These are phyloP conservation scores for Exophiala sp. DNA, from an alignment of 2,329 filamentous ascomycete species.

Conservation along the genomic window DNA sequence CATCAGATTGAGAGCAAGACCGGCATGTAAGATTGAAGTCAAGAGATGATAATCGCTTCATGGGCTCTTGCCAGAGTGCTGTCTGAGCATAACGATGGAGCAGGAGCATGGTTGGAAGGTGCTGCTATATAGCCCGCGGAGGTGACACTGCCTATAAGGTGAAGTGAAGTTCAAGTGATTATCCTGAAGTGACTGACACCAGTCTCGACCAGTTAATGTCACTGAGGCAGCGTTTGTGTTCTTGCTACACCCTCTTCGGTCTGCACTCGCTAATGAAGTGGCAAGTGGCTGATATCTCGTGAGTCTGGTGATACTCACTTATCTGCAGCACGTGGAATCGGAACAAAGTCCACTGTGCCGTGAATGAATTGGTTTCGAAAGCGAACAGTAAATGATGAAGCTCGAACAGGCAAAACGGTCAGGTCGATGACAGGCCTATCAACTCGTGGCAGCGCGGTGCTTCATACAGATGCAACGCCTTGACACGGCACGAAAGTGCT, in stretches of 20 bases:
- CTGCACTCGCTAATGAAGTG: no score
- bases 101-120: conserved; percentile 19
- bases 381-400: no score
- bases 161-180: not conserved
- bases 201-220: no score
- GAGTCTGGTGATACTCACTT: no score
- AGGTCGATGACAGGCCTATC: conserved; percentile 16
- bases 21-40: conserved; percentile 2
- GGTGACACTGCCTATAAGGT: conserved; percentile 10
- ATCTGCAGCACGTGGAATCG: no score
- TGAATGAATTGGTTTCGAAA: no score
- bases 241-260: no score
- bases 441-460: conserved; percentile 11
- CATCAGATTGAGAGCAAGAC: conserved; percentile 8
- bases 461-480: not conserved
- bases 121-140: conserved; percentile 1
- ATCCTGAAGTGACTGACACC: no score
- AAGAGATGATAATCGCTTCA: conserved; percentile 1
- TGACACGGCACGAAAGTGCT: conserved; percentile 5
- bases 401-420: no score
- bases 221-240: no score
- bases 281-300: no score
- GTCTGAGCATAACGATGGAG: conserved; percentile 16
- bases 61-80: conserved; percentile 9
- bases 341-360: no score